phyloP scores from a whole-genome alignment of 2,329 filamentous ascomycete genomes.

The Nothomitra cinnamomea region DNA sequence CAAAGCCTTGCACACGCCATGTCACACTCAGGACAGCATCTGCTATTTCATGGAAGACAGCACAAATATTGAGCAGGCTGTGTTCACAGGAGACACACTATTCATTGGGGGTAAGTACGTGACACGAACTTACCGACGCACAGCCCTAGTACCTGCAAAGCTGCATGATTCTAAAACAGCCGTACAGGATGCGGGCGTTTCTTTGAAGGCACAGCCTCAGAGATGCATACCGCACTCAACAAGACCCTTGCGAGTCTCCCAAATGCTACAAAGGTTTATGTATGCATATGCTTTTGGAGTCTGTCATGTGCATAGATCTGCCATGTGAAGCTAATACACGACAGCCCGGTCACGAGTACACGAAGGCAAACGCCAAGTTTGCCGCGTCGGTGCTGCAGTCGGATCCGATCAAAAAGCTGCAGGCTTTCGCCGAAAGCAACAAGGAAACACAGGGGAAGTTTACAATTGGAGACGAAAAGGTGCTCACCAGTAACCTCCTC shows the following conservation, averaged over 20 bases:
- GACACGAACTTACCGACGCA: background rate
- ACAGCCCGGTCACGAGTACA: constrained; percentile 92
- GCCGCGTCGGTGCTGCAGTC: constrained; percentile 57
- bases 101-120: constrained; percentile 62
- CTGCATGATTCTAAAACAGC: background rate
- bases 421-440: constrained; percentile 61
- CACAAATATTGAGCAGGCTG: constrained; percentile 41
- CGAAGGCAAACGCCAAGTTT: constrained; percentile 91
- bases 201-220: constrained; percentile 75
- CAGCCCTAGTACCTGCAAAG: background rate
- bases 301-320: constrained; percentile 5
- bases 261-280: constrained; percentile 82
- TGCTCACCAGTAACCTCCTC: constrained; percentile 18
- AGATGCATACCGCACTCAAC: constrained; percentile 92
- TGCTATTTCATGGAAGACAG: constrained; percentile 85
- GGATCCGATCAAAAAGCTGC: constrained; percentile 58
- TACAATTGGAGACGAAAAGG: constrained; percentile 95
- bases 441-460: constrained; percentile 87
- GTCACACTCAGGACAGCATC: constrained; percentile 96
- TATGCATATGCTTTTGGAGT: constrained; percentile 26
- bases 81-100: constrained; percentile 92
- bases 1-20: constrained; percentile 84
- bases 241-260: constrained; percentile 64
- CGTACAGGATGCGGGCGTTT: constrained; percentile 71
- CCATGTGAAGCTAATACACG: background rate